Evolutionary conservation across 495 filamentous ascomycete genomes (phyloP), one percentile per base, ranked within the genome.

Genomic region (Daldinia caldariorum): DNA sequence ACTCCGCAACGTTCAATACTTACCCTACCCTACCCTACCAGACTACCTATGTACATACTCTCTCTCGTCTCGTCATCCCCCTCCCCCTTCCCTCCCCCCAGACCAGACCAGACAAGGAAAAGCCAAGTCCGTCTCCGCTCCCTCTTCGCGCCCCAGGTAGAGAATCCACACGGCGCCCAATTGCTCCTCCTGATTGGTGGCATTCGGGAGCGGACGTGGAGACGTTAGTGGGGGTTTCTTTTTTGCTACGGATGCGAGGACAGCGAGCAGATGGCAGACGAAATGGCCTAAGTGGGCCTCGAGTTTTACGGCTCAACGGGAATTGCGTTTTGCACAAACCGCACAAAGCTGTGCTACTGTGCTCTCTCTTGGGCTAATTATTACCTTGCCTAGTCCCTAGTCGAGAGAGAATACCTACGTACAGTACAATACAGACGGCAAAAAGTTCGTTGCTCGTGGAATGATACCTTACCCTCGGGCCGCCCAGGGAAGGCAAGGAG

Each of bases 301-400:
- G 26, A 26, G 26, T 47, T 22, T 16, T 47, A 47, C 43, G 43
- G 43, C 43, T 47, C 18, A 49, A 39, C 32, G 16, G 34, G 55
- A 61, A 16, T 34, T 45, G 29, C 26, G 26, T 26, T 26, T 31
- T 60, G 49, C 67, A 70, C 31, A 61, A 57, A 14, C 13, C 53
- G 62, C 53, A 58, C 51, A 70, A 47, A 70, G 31, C 61, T 66
- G 51, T 66, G 68, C 62, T n/a, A n/a, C n/a, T n/a, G n/a, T n/a
- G n/a, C n/a, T n/a, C n/a, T 26, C 26, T 26, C 26, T 1, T 1
- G 26, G 26, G 26, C 26, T 26, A 26, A 26, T 26, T n/a, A n/a
- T 26, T 26, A 26, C 26, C 26, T 26, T n/a, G n/a, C n/a, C n/a
- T n/a, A n/a, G n/a, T n/a, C n/a, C 26, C 26, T 26, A 26, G 26